These are phyloP conservation scores for Suillus subaureus DNA, from an alignment of 768 basidiomycete species.

Conservation along the genomic window DNA sequence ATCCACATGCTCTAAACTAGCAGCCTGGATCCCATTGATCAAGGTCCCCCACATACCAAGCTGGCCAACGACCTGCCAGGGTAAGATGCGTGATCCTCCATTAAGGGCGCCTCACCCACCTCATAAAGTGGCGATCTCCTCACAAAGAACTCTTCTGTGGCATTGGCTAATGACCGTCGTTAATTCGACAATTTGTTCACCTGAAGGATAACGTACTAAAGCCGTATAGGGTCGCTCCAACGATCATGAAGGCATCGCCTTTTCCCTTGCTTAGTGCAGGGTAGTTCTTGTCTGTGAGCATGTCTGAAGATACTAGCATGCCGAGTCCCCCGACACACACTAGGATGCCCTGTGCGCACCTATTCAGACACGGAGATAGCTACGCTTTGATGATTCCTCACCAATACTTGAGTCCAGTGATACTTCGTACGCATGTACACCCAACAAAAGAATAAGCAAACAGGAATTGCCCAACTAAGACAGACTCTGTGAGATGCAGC, in stretches of 20 bases:
- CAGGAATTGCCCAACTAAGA: slow-evolving; percentile 83
- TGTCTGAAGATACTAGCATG: slow-evolving; percentile 77
- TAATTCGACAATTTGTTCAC: background rate
- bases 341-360: slow-evolving; percentile 56
- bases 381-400: slow-evolving; percentile 33
- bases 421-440: slow-evolving; percentile 79
- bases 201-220: slow-evolving; percentile 58
- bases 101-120: slow-evolving; percentile 31
- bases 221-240: slow-evolving; percentile 84
- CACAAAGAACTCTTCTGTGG: slow-evolving; percentile 88
- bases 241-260: slow-evolving; percentile 86
- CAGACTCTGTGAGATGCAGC: slow-evolving; percentile 7
- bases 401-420: slow-evolving; percentile 82
- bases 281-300: slow-evolving; percentile 77
- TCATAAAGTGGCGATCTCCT: slow-evolving; percentile 80
- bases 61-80: slow-evolving; percentile 71
- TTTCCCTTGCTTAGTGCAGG: slow-evolving; percentile 64
- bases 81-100: background rate
- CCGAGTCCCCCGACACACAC: slow-evolving; percentile 78
- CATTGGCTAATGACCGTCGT: slow-evolving; percentile 58
- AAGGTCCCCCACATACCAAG: slow-evolving; percentile 84
- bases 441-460: slow-evolving; percentile 83
- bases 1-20: slow-evolving; percentile 67
- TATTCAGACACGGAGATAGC: background rate
- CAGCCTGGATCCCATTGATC: slow-evolving; percentile 78